Evolutionary conservation across 2,329 filamentous ascomycete species (phyloP).

Genomic region (Fusarium domesticum): DNA sequence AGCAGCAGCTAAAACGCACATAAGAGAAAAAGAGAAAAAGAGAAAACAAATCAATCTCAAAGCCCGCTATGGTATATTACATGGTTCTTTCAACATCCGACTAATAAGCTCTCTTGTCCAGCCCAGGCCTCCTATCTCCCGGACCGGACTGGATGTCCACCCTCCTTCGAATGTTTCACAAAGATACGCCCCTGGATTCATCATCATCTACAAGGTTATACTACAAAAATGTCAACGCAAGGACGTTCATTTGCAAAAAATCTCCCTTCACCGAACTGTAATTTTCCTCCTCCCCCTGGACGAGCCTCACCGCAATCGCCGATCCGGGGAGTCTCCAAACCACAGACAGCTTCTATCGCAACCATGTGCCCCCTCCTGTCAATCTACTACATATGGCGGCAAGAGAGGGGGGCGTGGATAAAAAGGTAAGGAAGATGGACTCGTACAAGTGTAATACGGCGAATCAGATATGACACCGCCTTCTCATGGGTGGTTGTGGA

Average conservation of each 20-base stretch:
- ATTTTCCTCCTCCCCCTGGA: slow-evolving; percentile 2
- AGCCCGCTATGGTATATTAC: slow-evolving; percentile 12
- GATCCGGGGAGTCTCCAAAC: slow-evolving; percentile 10
- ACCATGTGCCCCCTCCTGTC: slow-evolving; percentile 23
- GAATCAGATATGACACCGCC: slow-evolving; percentile 19
- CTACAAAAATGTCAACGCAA: no score
- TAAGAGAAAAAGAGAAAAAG: slow-evolving; percentile 7
- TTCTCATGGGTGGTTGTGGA: slow-evolving; percentile 21
- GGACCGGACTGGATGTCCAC: slow-evolving; percentile 25
- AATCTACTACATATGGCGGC: slow-evolving; percentile 3
- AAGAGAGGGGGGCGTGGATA: slow-evolving; percentile 10
- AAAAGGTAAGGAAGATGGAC: slow-evolving; percentile 7
- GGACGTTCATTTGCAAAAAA: no score
- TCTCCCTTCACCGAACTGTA: slow-evolving; percentile 8
- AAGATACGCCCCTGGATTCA: slow-evolving; percentile 5
- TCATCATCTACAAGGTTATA: slow-evolving; percentile 1
- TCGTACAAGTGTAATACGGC: slow-evolving; percentile 3
- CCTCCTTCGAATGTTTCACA: slow-evolving; percentile 8
- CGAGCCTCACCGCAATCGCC: slow-evolving; percentile 17
- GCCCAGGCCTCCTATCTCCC: slow-evolving; percentile 24
- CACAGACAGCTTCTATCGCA: slow-evolving; percentile 17
- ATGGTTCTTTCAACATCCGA: slow-evolving; percentile 15
- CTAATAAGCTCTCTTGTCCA: slow-evolving; percentile 22
- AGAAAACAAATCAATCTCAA: slow-evolving; percentile 13
- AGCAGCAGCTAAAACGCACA: no score